Conservation (phyloP, 208 protist genomes). For the Leishmania turanica region DNA sequence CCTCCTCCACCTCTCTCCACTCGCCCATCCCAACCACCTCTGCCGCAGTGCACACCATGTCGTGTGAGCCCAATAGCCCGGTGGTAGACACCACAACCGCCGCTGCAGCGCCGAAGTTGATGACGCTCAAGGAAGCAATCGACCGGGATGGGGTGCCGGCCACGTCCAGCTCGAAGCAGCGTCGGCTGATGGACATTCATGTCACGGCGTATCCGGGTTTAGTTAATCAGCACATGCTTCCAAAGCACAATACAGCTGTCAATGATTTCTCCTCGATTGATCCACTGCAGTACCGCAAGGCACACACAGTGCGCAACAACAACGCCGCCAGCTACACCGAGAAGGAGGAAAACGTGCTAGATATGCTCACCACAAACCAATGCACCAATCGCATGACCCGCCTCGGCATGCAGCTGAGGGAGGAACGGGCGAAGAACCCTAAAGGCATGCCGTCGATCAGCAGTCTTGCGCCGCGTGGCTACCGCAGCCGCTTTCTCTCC, state of each 20-base stretch:
- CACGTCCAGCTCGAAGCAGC: constrained; percentile 34
- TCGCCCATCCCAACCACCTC: neutral
- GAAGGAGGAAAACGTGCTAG: constrained; percentile 28
- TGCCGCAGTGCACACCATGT: constrained; percentile 9
- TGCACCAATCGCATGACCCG: constrained; percentile 42
- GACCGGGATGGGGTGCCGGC: constrained; percentile 29
- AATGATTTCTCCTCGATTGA: constrained; percentile 53
- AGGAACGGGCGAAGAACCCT: constrained; percentile 25
- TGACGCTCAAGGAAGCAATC: constrained; percentile 33
- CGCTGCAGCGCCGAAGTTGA: constrained; percentile 1
- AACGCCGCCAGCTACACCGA: constrained; percentile 32
- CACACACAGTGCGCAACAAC: constrained; percentile 47
- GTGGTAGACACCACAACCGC: neutral
- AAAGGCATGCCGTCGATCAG: constrained; percentile 5
- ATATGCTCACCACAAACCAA: constrained; percentile 67
- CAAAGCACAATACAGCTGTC: constrained; percentile 28
- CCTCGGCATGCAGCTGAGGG: constrained; percentile 48
- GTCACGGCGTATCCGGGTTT: constrained; percentile 70
- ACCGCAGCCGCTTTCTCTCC: constrained; percentile 33
- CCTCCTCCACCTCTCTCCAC: neutral
- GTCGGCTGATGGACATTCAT: constrained; percentile 70
- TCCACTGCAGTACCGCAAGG: constrained; percentile 46
- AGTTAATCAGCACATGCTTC: constrained; percentile 62
- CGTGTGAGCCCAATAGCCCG: neutral
- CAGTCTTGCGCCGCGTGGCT: constrained; percentile 16